Conservation (phyloP, 345 rosid species). For the Eucalyptus shirleyi region DNA sequence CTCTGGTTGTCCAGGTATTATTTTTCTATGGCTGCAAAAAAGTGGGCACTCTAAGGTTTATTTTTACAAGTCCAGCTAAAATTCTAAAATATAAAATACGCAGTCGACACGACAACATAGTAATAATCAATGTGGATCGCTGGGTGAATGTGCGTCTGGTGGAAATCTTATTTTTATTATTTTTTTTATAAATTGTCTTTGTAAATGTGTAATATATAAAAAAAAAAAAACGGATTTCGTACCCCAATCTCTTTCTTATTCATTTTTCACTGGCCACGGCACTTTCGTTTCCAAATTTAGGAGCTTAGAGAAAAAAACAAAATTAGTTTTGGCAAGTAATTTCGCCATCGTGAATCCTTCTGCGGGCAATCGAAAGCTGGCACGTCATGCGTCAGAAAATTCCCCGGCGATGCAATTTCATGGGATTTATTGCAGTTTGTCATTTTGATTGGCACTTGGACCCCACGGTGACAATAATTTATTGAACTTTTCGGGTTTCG, state of each 20-base stretch:
- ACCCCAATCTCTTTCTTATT: not conserved
- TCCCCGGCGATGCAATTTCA: rapidly evolving
- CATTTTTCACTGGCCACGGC: not conserved
- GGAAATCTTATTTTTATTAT: not conserved
- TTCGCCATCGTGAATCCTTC: not conserved
- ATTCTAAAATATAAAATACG: not conserved
- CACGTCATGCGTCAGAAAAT: not conserved
- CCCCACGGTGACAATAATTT: not conserved
- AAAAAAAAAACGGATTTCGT: not conserved
- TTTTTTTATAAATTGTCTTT: not conserved
- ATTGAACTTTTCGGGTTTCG: not conserved
- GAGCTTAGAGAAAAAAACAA: not conserved
- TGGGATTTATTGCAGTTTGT: not conserved
- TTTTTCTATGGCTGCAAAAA: not conserved
- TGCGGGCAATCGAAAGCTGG: not conserved
- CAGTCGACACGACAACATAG: not conserved
- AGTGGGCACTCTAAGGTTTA: not conserved
- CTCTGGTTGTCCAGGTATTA: not conserved
- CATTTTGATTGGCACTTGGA: not conserved
- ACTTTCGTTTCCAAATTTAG: not conserved
- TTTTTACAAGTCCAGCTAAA: not conserved
- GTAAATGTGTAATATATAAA: not conserved
- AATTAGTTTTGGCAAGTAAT: not conserved
- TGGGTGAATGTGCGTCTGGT: not conserved
- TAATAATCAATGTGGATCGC: not conserved